These are phyloP conservation scores for Bullera alba DNA, from an alignment of 768 basidiomycete species.

Conservation along the genomic window DNA sequence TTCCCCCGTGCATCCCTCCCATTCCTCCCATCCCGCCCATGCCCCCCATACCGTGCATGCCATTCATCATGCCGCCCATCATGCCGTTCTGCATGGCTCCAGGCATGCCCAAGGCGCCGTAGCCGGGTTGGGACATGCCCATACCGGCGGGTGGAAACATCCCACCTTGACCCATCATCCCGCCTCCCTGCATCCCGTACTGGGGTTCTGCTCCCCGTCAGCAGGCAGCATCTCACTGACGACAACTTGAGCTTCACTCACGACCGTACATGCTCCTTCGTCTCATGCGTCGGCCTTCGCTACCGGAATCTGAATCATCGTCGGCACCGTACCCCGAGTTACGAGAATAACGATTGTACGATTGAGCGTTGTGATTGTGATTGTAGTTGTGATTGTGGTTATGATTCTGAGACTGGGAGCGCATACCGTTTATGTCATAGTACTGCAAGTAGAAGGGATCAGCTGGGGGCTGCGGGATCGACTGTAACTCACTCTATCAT, in stretches of 20 bases:
- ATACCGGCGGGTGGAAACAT: conserved; percentile 13
- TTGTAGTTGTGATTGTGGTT: conserved; percentile 6
- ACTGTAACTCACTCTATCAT: conserved; percentile 27
- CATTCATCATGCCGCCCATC: conserved; percentile 6
- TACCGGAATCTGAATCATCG: conserved; percentile 22
- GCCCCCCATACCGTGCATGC: conserved; percentile 10
- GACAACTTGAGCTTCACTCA: conserved; percentile 7
- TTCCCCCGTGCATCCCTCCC: conserved; percentile 6
- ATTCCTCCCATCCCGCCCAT: conserved; percentile 12
- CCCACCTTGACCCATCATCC: conserved; percentile 2
- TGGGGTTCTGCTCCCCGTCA: conserved; percentile 4
- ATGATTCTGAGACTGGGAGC: no score
- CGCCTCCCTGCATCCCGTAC: conserved; percentile 10
- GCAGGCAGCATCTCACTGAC: neutral
- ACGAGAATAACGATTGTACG: conserved; percentile 4
- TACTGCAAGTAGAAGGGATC: conserved; percentile 18
- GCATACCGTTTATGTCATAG: conserved; percentile 21
- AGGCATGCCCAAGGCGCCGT: conserved; percentile 21
- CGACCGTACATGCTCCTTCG: conserved; percentile 20
- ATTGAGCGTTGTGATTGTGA: no score
- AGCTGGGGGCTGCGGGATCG: neutral
- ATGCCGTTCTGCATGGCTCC: conserved; percentile 11
- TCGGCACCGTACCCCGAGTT: conserved; percentile 25
- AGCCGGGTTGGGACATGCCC: conserved; percentile 24
- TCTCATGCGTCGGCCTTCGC: conserved; percentile 18